Conservation (phyloP, 345 rosid species). For the Aquilaria yunnanensis region DNA sequence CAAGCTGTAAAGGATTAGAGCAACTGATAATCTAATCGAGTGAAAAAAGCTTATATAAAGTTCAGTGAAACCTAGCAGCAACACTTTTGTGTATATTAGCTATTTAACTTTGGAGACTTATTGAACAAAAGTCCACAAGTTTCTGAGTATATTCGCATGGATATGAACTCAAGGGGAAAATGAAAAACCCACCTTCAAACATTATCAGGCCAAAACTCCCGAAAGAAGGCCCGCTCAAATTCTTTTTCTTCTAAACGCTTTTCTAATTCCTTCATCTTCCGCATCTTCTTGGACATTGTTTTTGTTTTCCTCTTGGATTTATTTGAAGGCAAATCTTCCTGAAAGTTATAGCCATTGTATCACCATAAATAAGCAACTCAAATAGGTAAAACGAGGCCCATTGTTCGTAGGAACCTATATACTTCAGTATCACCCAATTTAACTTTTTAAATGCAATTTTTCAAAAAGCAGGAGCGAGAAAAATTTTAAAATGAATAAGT, state of each 20-base stretch:
- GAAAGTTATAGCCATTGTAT: constrained; percentile 16
- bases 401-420: too few relatives aligned
- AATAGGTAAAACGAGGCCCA: background rate
- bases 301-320: constrained; percentile 47
- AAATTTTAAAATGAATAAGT: background rate
- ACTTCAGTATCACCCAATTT: too few relatives aligned
- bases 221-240: constrained; percentile 68
- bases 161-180: background rate
- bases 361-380: background rate
- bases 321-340: constrained; percentile 39
- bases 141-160: background rate
- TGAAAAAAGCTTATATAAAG: too few relatives aligned
- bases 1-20: too few relatives aligned
- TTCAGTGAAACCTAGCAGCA: too few relatives aligned
- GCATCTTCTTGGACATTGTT: constrained; percentile 56
- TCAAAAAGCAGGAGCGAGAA: background rate
- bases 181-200: constrained; percentile 29
- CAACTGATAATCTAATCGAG: too few relatives aligned
- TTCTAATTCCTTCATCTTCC: constrained; percentile 68
- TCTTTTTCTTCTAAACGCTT: constrained; percentile 58
- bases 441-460: too few relatives aligned
- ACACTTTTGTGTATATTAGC: too few relatives aligned
- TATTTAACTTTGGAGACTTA: too few relatives aligned
- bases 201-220: constrained; percentile 97
- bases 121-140: background rate